Percentiles rank a stretch among this genome's conserved stretches.
These are phyloP conservation scores for Evernia prunastri DNA, from an alignment of 495 filamentous ascomycete species.

Conservation along the genomic window DNA sequence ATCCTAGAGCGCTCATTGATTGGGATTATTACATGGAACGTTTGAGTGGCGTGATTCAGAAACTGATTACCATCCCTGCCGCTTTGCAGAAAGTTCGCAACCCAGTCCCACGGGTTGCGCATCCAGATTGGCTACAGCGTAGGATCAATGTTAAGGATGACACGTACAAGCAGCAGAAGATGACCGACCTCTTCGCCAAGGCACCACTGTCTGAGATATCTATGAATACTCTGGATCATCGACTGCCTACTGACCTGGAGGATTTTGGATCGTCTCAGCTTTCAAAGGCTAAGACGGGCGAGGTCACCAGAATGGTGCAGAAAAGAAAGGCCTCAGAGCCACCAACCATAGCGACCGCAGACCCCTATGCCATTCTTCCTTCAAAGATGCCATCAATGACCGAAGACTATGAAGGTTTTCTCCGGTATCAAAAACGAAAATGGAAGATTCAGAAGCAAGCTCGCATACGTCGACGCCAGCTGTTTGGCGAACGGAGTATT, in stretches of 20 bases:
- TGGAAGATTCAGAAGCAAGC: slow-evolving; percentile 98
- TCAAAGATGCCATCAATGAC: slow-evolving; percentile 77
- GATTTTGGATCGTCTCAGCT: slow-evolving; percentile 68
- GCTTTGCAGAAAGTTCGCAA: slow-evolving; percentile 92
- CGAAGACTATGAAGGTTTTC: slow-evolving; percentile 81
- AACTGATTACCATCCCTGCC: slow-evolving; percentile 96
- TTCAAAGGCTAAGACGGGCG: slow-evolving; percentile 63
- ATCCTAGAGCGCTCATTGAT: slow-evolving; percentile 80
- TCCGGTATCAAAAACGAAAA: slow-evolving; percentile 96
- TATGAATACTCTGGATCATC: slow-evolving; percentile 58
- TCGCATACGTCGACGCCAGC: slow-evolving; percentile 74
- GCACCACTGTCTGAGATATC: slow-evolving; percentile 65
- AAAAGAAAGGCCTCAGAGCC: slow-evolving; percentile 82
- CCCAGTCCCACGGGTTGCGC: slow-evolving; percentile 83
- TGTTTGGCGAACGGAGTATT: slow-evolving; percentile 81
- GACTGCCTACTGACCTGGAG: slow-evolving; percentile 67
- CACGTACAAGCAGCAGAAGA: slow-evolving; percentile 95
- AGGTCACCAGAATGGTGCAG: slow-evolving; percentile 55
- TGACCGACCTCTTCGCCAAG: slow-evolving; percentile 90
- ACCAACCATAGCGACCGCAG: slow-evolving; percentile 50
- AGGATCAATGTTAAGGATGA: slow-evolving; percentile 93
- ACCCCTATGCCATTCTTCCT: slow-evolving; percentile 81
- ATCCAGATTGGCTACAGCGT: slow-evolving; percentile 94
- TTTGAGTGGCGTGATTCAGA: slow-evolving; percentile 92
- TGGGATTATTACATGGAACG: slow-evolving; percentile 97